Percentiles rank a stretch among this genome's conserved stretches.
phyloP scores from a whole-genome alignment of 2,329 filamentous ascomycete genomes.

The Graphilbum fragrans region DNA sequence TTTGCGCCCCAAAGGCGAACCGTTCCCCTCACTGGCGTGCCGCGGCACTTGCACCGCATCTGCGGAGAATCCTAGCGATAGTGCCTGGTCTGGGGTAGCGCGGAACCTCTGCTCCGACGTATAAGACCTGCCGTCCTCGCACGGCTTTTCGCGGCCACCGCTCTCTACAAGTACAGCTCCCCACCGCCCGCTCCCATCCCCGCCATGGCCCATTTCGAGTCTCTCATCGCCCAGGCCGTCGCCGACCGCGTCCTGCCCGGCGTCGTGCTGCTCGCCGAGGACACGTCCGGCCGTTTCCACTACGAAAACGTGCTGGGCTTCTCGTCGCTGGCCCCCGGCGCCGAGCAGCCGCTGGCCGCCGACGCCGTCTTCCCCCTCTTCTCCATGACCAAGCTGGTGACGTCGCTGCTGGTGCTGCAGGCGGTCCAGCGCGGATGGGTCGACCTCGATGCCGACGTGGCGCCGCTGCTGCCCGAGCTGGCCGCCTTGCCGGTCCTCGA shows the following conservation, averaged over 20 bases:
- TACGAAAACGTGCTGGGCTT: constrained; percentile 13
- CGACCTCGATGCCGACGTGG: constrained; percentile 31
- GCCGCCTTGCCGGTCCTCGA: constrained; percentile 7
- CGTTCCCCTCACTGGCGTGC: too few relatives aligned
- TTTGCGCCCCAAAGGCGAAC: too few relatives aligned
- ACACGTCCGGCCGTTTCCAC: constrained; percentile 12
- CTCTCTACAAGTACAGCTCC: too few relatives aligned
- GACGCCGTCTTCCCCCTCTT: constrained; percentile 21
- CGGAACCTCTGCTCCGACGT: too few relatives aligned
- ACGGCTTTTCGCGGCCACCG: too few relatives aligned
- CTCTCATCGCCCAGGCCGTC: constrained; percentile 10
- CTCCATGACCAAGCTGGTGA: constrained; percentile 29
- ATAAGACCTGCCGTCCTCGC: too few relatives aligned
- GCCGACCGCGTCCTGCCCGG: constrained; percentile 9
- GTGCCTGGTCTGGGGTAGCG: too few relatives aligned
- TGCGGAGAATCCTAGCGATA: too few relatives aligned
- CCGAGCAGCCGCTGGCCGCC: constrained; percentile 7
- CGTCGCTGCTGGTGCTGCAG: constrained; percentile 31
- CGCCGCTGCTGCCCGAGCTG: constrained; percentile 10
- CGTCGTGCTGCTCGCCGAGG: constrained; percentile 11
- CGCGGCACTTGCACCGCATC: too few relatives aligned
- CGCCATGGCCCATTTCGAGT: constrained; percentile 9
- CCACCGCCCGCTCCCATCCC: too few relatives aligned
- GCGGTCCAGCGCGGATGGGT: constrained; percentile 32
- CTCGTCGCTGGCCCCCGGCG: constrained; percentile 8